Evolutionary conservation across 208 protist genomes (phyloP).

Genomic region (Herpetomonas samuelpessoai): DNA sequence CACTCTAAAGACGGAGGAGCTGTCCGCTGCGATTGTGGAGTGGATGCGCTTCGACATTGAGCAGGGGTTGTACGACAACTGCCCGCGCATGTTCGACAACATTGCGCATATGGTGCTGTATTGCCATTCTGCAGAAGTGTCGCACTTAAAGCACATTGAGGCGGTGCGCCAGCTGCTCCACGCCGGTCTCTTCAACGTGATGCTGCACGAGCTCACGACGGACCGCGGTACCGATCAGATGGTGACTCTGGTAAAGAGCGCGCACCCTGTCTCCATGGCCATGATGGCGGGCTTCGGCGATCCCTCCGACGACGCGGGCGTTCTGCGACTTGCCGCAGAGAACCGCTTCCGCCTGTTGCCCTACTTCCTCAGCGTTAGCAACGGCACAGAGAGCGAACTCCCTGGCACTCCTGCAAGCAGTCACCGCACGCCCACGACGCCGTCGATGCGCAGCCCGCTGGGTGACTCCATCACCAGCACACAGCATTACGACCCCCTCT

Average conservation of each 20-base stretch:
- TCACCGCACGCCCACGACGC: conserved; percentile 32
- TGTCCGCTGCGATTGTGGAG: conserved; percentile 61
- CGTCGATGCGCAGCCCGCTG: conserved; percentile 48
- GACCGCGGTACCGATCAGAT: conserved; percentile 58
- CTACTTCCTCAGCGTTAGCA: conserved; percentile 66
- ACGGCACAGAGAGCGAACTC: conserved; percentile 37
- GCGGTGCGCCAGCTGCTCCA: conserved; percentile 61
- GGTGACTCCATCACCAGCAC: conserved; percentile 50
- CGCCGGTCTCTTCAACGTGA: conserved; percentile 68
- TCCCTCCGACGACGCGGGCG: conserved; percentile 27
- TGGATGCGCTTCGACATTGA: conserved; percentile 85
- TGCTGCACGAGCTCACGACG: conserved; percentile 62
- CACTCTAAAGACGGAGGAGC: conserved; percentile 27
- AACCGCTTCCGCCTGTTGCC: conserved; percentile 72
- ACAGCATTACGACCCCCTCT: conserved; percentile 61
- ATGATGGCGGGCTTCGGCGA: conserved; percentile 39
- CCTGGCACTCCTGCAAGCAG: conserved; percentile 31
- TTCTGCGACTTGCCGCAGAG: conserved; percentile 47
- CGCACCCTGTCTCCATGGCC: conserved; percentile 31
- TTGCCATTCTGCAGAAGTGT: conserved; percentile 44
- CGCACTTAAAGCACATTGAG: conserved; percentile 33
- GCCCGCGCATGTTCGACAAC: conserved; percentile 81
- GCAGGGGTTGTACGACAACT: conserved; percentile 66
- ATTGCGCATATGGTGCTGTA: conserved; percentile 72
- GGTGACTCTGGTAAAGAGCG: conserved; percentile 62